Percentiles rank a stretch among this genome's conserved stretches.
Evolutionary conservation across 2,329 filamentous ascomycete species (phyloP).

Genomic region (Esteya vermicola): DNA sequence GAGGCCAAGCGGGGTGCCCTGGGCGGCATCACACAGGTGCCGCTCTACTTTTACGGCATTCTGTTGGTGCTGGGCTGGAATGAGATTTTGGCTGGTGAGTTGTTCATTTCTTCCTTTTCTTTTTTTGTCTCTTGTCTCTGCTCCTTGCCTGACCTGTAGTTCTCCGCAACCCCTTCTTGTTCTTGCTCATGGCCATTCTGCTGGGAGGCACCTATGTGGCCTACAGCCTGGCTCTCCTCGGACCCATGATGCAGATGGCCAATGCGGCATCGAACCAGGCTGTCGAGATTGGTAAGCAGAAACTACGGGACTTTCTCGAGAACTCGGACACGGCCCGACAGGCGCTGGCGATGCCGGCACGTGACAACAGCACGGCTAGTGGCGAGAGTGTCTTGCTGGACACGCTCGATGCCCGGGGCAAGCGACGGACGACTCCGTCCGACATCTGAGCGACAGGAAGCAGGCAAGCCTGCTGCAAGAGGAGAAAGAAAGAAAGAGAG

Average conservation of each 20-base stretch:
- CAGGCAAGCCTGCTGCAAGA: no score
- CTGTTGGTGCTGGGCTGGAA: conserved; percentile 95
- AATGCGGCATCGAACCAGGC: conserved; percentile 81
- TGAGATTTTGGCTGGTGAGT: conserved; percentile 82
- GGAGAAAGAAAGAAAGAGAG: no score
- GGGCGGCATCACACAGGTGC: conserved; percentile 85
- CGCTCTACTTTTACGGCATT: conserved; percentile 85
- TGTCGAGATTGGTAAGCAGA: conserved; percentile 81
- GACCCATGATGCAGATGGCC: conserved; percentile 88
- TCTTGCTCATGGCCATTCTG: conserved; percentile 70
- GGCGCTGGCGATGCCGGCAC: conserved; percentile 60
- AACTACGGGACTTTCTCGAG: conserved; percentile 78
- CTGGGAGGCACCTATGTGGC: conserved; percentile 72
- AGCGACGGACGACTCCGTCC: conserved; percentile 22
- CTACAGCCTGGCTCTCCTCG: conserved; percentile 87
- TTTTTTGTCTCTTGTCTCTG: background rate
- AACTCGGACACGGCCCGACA: conserved; percentile 73
- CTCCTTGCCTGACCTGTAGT: conserved; percentile 36
- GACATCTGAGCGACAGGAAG: conserved; percentile 25
- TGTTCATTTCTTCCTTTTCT: conserved; percentile 3
- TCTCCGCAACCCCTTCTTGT: conserved; percentile 83
- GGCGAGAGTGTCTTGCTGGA: conserved; percentile 41
- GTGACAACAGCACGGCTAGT: conserved; percentile 12
- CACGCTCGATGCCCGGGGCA: conserved; percentile 45
- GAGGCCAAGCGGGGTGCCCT: conserved; percentile 96